Conservation (phyloP, 2,329 filamentous ascomycete species). For the Aspergillus bombycis region DNA sequence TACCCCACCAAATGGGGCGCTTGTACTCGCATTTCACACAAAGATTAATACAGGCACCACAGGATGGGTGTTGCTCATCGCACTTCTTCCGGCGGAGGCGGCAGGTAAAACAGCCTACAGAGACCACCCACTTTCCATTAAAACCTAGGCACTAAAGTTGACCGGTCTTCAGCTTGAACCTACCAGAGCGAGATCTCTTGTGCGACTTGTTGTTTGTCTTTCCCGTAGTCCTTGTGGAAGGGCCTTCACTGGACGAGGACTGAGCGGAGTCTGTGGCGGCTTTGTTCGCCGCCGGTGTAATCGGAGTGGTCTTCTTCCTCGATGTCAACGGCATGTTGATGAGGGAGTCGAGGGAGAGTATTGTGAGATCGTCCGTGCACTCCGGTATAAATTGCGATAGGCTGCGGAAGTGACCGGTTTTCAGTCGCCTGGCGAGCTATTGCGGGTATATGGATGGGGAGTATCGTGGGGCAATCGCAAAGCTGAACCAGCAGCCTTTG, state of each 20-base stretch:
- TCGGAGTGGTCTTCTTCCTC: slow-evolving; percentile 20
- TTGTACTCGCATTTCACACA: slow-evolving; percentile 94
- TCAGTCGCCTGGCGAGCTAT: slow-evolving; percentile 19
- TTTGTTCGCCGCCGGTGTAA: slow-evolving; percentile 16
- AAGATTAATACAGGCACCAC: slow-evolving; percentile 69
- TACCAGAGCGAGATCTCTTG: slow-evolving; percentile 91
- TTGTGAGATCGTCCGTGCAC: neutral
- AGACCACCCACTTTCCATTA: neutral
- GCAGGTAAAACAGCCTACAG: slow-evolving; percentile 68
- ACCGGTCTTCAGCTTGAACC: slow-evolving; percentile 41
- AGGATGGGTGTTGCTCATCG: slow-evolving; percentile 67
- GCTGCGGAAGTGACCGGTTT: slow-evolving; percentile 16
- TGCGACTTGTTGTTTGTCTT: slow-evolving; percentile 81
- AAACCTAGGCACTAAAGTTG: slow-evolving; percentile 18
- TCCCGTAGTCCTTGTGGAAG: slow-evolving; percentile 49
- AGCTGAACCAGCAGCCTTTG: slow-evolving; percentile 48
- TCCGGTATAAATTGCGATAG: neutral
- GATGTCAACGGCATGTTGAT: slow-evolving; percentile 23
- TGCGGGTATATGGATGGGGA: slow-evolving; percentile 9
- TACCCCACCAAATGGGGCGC: slow-evolving; percentile 95
- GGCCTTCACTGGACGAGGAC: slow-evolving; percentile 51
- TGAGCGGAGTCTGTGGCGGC: slow-evolving; percentile 23
- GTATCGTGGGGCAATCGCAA: slow-evolving; percentile 33
- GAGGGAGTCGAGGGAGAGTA: neutral
- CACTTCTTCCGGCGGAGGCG: slow-evolving; percentile 71